Conservation (phyloP, 129 eudicot genomes). For the Chrysanthemum seticuspe region DNA sequence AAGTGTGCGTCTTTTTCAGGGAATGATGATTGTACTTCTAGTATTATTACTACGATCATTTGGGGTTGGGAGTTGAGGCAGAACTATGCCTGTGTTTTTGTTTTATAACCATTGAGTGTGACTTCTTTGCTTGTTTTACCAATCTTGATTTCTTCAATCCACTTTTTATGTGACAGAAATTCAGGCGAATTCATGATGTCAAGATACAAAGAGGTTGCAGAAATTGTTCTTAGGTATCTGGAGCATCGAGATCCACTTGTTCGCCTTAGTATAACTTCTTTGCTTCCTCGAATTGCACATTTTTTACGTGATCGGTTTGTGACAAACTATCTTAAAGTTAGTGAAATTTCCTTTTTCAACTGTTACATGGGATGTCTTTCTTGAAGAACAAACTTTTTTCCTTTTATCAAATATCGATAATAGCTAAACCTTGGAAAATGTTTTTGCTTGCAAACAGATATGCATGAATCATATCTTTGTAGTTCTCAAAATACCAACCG, state of each 20-base stretch:
- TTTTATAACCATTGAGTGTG: neutral
- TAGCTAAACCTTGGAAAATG: slow-evolving; percentile 20
- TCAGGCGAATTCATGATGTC: slow-evolving; percentile 99
- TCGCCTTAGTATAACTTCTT: slow-evolving; percentile 95
- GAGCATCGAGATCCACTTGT: slow-evolving; percentile 95
- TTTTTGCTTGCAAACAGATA: slow-evolving; percentile 52
- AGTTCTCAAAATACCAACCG: slow-evolving; percentile 95
- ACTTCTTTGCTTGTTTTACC: slow-evolving; percentile 6
- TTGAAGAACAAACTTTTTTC: neutral
- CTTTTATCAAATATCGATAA: neutral
- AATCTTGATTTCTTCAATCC: slow-evolving; percentile 7
- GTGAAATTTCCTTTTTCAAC: slow-evolving; percentile 14
- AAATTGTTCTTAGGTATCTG: slow-evolving; percentile 89
- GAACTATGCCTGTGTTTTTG: neutral
- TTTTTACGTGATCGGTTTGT: slow-evolving; percentile 98
- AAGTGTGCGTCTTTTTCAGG: neutral
- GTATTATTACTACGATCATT: neutral
- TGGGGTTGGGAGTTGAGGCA: neutral
- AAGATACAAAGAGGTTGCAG: slow-evolving; percentile 95
- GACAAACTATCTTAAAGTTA: slow-evolving; percentile 82
- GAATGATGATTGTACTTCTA: neutral
- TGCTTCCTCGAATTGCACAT: slow-evolving; percentile 97
- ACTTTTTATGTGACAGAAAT: slow-evolving; percentile 49
- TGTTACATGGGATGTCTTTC: slow-evolving; percentile 7
- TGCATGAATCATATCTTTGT: slow-evolving; percentile 99